phyloP scores from a whole-genome alignment of 2,329 filamentous ascomycete genomes.

The Pyrenochaeta sp. region DNA sequence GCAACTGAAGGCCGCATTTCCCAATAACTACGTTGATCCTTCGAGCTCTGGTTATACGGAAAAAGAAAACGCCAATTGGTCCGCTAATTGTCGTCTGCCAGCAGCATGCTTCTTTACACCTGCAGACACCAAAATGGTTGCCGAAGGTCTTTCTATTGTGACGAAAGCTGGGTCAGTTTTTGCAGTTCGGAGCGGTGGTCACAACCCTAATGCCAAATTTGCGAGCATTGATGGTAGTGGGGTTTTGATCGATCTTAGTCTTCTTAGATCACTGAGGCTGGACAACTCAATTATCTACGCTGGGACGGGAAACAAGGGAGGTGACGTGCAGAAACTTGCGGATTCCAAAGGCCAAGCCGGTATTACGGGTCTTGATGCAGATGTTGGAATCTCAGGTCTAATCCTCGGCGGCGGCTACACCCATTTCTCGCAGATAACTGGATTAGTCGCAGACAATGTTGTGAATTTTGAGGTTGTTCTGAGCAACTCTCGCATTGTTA shows the following conservation, averaged over 20 bases:
- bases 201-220: slow-evolving; percentile 7
- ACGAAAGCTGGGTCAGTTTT: slow-evolving; percentile 3
- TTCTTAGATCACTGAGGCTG: not conserved
- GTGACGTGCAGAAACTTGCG: slow-evolving; percentile 2
- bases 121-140: not conserved
- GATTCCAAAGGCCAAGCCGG: slow-evolving; percentile 4
- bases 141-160: slow-evolving; percentile 2
- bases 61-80: slow-evolving; percentile 1
- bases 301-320: slow-evolving; percentile 3
- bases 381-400: slow-evolving; percentile 41
- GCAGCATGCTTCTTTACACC: slow-evolving; percentile 5
- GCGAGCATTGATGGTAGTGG: slow-evolving; percentile 4
- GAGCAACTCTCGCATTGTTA: slow-evolving; percentile 46
- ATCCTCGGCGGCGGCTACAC: slow-evolving; percentile 37
- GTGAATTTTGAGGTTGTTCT: slow-evolving; percentile 43
- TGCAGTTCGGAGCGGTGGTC: slow-evolving; percentile 3
- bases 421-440: slow-evolving; percentile 28
- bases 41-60: not conserved
- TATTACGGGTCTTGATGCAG: slow-evolving; percentile 2
- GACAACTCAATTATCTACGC: slow-evolving; percentile 1
- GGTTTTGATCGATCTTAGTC: slow-evolving; percentile 1
- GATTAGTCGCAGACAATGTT: slow-evolving; percentile 40
- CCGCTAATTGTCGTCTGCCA: slow-evolving; percentile 2
- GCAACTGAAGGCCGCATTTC: slow-evolving; percentile 1
- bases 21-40: slow-evolving; percentile 3